Conservation (phyloP, 352 stramenopile species). For the Pythium folliculosum region DNA sequence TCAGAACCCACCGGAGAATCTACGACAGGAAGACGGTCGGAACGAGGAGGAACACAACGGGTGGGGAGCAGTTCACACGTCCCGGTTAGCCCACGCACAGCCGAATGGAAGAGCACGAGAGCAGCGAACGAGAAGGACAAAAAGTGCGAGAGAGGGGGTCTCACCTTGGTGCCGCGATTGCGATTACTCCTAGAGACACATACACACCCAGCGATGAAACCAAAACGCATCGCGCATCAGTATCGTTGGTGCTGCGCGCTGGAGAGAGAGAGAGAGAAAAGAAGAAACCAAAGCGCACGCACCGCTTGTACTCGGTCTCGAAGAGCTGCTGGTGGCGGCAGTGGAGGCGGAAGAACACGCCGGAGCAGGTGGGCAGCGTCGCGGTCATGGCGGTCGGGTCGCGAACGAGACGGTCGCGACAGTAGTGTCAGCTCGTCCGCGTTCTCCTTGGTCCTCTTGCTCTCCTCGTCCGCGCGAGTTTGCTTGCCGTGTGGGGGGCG, state of each 20-base stretch:
- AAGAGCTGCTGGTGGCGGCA: conserved; percentile 28
- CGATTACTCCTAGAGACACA: conserved; percentile 39
- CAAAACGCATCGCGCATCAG: background rate
- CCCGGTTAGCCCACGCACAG: too few relatives aligned
- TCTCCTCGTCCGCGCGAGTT: background rate
- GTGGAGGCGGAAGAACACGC: conserved; percentile 27
- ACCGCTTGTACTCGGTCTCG: conserved; percentile 32
- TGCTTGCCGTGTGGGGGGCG: background rate
- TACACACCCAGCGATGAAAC: conserved; percentile 1
- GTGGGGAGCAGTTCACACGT: too few relatives aligned
- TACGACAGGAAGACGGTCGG: background rate
- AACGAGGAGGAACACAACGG: too few relatives aligned
- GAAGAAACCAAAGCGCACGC: background rate
- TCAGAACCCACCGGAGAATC: conserved; percentile 10
- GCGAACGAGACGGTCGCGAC: background rate
- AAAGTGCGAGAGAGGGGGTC: background rate
- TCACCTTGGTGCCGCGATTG: conserved; percentile 48
- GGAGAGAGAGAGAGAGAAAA: too few relatives aligned
- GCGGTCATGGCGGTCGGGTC: background rate
- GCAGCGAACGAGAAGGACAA: background rate
- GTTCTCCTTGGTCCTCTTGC: too few relatives aligned
- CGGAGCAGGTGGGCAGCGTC: conserved; percentile 17
- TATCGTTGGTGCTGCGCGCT: background rate
- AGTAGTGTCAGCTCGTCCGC: too few relatives aligned
- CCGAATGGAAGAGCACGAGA: too few relatives aligned